phyloP scores from a whole-genome alignment of 768 basidiomycete genomes.

The Mycena latifolia region DNA sequence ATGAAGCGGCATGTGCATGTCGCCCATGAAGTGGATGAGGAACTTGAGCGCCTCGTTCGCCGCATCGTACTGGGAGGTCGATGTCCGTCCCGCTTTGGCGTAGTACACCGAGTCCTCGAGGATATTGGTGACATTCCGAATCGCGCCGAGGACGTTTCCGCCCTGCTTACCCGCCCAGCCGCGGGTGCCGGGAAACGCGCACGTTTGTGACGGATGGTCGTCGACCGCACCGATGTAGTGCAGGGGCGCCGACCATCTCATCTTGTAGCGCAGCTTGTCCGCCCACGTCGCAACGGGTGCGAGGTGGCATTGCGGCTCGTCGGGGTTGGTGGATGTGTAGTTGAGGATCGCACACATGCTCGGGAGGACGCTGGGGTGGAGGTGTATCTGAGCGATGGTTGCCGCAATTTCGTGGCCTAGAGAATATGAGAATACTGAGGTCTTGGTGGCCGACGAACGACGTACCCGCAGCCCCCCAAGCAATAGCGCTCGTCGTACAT shows the following conservation, averaged over 20 bases:
- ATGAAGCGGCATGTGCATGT: slow-evolving; percentile 95
- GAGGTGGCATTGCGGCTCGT: slow-evolving; percentile 78
- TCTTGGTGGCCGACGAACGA: neutral
- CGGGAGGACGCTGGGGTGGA: slow-evolving; percentile 78
- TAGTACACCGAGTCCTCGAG: slow-evolving; percentile 53
- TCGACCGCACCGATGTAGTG: slow-evolving; percentile 82
- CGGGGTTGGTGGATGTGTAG: slow-evolving; percentile 48
- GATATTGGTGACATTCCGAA: slow-evolving; percentile 80
- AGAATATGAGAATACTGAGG: neutral
- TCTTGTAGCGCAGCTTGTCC: slow-evolving; percentile 71
- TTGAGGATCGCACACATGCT: slow-evolving; percentile 81
- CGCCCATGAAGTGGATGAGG: slow-evolving; percentile 93
- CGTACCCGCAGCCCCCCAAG: slow-evolving; percentile 59
- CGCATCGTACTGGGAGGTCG: slow-evolving; percentile 40
- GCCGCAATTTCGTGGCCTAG: slow-evolving; percentile 93
- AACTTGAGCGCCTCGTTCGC: slow-evolving; percentile 91
- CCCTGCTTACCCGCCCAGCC: slow-evolving; percentile 74
- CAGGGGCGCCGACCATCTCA: slow-evolving; percentile 79
- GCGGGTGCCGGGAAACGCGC: slow-evolving; percentile 78
- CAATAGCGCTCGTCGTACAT: slow-evolving; percentile 36
- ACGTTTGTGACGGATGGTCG: slow-evolving; percentile 84
- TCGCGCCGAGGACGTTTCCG: slow-evolving; percentile 81
- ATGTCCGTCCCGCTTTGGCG: slow-evolving; percentile 38
- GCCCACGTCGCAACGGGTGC: slow-evolving; percentile 93
- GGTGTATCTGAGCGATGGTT: slow-evolving; percentile 93